Evolutionary conservation across 805 yeast genomes (phyloP).

Genomic region (Lachancea kluyveri): DNA sequence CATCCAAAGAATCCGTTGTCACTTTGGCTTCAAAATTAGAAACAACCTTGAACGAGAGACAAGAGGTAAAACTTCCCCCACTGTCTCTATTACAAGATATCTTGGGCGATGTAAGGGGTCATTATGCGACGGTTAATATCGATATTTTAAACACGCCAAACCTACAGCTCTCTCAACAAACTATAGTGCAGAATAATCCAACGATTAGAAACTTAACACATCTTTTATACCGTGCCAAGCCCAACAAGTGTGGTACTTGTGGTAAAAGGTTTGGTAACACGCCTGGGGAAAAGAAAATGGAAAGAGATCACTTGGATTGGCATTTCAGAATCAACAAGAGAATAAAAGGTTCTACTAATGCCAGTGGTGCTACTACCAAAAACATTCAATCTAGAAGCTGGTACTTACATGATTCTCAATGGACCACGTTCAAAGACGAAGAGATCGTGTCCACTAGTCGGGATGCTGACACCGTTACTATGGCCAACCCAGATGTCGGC

Average conservation of each 20-base stretch:
- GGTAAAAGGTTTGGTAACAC: constrained; percentile 76
- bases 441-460: constrained; percentile 42
- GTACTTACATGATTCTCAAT: constrained; percentile 67
- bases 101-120: constrained; percentile 26
- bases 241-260: constrained; percentile 83
- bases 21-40: constrained; percentile 20
- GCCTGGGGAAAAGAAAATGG: constrained; percentile 44
- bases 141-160: constrained; percentile 25
- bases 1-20: constrained; percentile 25
- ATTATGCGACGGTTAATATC: constrained; percentile 25
- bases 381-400: constrained; percentile 71
- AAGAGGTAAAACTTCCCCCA: constrained; percentile 18
- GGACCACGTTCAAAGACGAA: constrained; percentile 69
- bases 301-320: constrained; percentile 84
- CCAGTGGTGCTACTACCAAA: constrained; percentile 19
- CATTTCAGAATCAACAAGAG: constrained; percentile 85
- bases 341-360: constrained; percentile 38
- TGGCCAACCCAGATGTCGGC: constrained; percentile 14
- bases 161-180: constrained; percentile 30
- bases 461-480: constrained; percentile 9
- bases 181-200: constrained; percentile 23
- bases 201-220: constrained; percentile 25
- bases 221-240: constrained; percentile 35
- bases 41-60: constrained; percentile 9
- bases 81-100: constrained; percentile 19